phyloP scores from a whole-genome alignment of 495 filamentous ascomycete genomes.

The Aspergillus sclerotioniger region DNA sequence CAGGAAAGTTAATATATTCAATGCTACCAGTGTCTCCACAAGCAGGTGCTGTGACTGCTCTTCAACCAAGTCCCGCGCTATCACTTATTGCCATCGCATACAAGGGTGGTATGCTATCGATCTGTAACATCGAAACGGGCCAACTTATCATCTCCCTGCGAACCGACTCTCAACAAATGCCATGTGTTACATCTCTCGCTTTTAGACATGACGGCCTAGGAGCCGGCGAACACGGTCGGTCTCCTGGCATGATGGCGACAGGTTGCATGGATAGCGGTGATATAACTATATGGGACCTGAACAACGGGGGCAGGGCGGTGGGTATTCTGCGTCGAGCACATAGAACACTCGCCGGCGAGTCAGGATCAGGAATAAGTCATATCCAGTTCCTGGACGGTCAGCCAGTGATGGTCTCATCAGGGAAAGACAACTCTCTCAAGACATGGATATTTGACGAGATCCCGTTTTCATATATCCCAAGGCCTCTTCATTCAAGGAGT shows the following conservation, averaged over 20 bases:
- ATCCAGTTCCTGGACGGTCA: conserved; percentile 91
- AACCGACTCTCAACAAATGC: conserved; percentile 49
- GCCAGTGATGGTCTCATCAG: conserved; percentile 83
- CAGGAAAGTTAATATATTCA: conserved; percentile 82
- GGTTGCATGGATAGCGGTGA: conserved; percentile 70
- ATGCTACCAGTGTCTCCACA: conserved; percentile 66
- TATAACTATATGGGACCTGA: conserved; percentile 94
- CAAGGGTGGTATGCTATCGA: conserved; percentile 68
- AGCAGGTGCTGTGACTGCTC: conserved; percentile 72
- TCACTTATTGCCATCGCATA: conserved; percentile 88
- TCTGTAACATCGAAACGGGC: conserved; percentile 79
- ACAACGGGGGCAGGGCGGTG: conserved; percentile 75
- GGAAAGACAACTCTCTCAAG: conserved; percentile 88
- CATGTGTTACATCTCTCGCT: conserved; percentile 71
- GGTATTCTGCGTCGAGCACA: conserved; percentile 85
- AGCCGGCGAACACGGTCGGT: conserved; percentile 80
- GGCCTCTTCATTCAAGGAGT: conserved; percentile 76
- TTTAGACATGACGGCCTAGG: conserved; percentile 92
- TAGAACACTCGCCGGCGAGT: conserved; percentile 59
- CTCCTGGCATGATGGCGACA: conserved; percentile 83
- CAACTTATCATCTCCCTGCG: conserved; percentile 65
- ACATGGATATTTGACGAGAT: conserved; percentile 93
- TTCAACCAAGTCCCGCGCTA: conserved; percentile 78
- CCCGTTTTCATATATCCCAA: conserved; percentile 78
- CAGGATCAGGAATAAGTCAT: conserved; percentile 63